Percentiles rank a stretch among this genome's conserved stretches.
phyloP scores from a whole-genome alignment of 441 rosid species.

The Kokia cookei region DNA sequence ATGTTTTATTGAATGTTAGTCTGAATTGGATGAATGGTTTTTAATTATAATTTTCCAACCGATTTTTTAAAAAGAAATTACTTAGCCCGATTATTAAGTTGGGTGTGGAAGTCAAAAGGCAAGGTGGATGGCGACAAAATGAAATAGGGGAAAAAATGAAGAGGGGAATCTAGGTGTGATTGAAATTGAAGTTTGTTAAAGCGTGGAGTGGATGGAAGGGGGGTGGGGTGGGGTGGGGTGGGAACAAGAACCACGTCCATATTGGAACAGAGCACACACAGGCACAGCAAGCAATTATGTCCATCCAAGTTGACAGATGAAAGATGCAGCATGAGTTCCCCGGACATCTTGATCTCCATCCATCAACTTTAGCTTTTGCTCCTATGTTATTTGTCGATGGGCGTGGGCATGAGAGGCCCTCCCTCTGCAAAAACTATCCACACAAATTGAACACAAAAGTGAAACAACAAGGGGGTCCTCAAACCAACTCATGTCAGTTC shows the following conservation, averaged over 20 bases:
- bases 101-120: background rate
- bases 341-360: background rate
- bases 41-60: too few species aligned
- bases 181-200: too few species aligned
- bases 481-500: conserved; percentile 2
- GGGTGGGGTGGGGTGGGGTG: background rate
- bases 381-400: background rate
- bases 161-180: too few species aligned
- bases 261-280: background rate
- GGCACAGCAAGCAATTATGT: background rate
- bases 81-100: too few species aligned
- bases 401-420: conserved; percentile 10
- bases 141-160: background rate
- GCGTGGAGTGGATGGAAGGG: background rate
- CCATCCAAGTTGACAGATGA: background rate
- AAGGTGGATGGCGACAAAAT: background rate
- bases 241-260: background rate
- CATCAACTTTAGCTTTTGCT: background rate
- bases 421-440: conserved; percentile 1
- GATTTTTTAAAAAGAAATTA: too few species aligned
- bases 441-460: conserved; percentile 9
- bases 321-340: background rate
- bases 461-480: conserved; percentile 4
- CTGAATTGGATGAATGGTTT: too few species aligned
- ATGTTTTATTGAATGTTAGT: too few species aligned